A percentile compares a stretch with the other conserved stretches of the same genome.
These are phyloP conservation scores for Cutaneotrichosporon sp. DNA, from an alignment of 1,284 basidiomycete genomes.

Conservation along the genomic window DNA sequence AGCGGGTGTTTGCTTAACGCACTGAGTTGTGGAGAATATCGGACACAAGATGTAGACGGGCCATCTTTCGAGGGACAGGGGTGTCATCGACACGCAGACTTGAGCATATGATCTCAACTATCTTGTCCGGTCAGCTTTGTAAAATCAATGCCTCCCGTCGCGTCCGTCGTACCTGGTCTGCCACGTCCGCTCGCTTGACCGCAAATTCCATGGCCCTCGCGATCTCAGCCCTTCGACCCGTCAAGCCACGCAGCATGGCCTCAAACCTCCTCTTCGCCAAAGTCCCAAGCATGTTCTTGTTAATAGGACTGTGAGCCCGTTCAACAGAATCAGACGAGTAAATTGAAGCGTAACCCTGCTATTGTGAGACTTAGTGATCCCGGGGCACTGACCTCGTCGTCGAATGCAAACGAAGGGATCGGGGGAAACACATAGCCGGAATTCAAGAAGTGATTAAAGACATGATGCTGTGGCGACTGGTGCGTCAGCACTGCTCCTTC, in stretches of 20 bases:
- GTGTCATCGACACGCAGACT: slow-evolving; percentile 80
- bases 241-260: slow-evolving; percentile 78
- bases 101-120: slow-evolving; percentile 76
- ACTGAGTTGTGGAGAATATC: slow-evolving; percentile 96
- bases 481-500: background rate
- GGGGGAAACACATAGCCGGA: slow-evolving; percentile 54
- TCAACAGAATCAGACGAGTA: slow-evolving; percentile 95
- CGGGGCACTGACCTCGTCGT: slow-evolving; percentile 64
- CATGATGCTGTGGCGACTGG: slow-evolving; percentile 53
- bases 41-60: slow-evolving; percentile 88
- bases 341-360: slow-evolving; percentile 83
- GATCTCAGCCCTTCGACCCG: slow-evolving; percentile 80
- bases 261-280: slow-evolving; percentile 76
- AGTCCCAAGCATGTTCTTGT: slow-evolving; percentile 68
- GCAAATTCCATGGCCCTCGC: slow-evolving; percentile 94
- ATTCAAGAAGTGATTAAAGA: slow-evolving; percentile 70
- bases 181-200: slow-evolving; percentile 87
- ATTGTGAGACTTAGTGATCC: slow-evolving; percentile 2
- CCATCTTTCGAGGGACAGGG: slow-evolving; percentile 90
- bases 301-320: slow-evolving; percentile 73
- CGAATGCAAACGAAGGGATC: slow-evolving; percentile 62
- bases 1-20: slow-evolving; percentile 11
- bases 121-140: slow-evolving; percentile 50
- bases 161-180: slow-evolving; percentile 74
- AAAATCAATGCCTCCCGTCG: background rate